phyloP scores from a whole-genome alignment of 805 yeast genomes.

The Wickerhamomyces queroliae region DNA sequence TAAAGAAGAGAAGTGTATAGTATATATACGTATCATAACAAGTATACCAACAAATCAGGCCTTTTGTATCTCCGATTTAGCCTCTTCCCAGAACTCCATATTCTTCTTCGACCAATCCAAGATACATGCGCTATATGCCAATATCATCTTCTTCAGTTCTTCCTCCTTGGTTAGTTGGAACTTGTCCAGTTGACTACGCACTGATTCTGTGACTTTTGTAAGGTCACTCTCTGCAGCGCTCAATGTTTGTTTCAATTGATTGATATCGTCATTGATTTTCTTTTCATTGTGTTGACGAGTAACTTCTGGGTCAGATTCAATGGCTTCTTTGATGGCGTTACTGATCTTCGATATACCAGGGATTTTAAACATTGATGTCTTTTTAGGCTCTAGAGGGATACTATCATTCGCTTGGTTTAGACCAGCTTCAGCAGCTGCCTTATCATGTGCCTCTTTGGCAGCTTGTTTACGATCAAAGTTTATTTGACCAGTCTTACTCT shows the following conservation, averaged over 20 bases:
- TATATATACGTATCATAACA: not conserved
- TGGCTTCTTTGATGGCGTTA: constrained; percentile 49
- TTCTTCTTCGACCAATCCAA: constrained; percentile 65
- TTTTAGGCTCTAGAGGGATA: constrained; percentile 20
- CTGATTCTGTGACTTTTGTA: constrained; percentile 39
- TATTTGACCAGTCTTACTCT: constrained; percentile 22
- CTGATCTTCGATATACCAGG: constrained; percentile 50
- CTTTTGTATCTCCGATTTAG: constrained; percentile 24
- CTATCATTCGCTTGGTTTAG: constrained; percentile 1
- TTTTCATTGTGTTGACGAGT: constrained; percentile 46
- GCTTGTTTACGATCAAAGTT: constrained; percentile 21
- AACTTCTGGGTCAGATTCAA: constrained; percentile 64
- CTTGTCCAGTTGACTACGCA: constrained; percentile 31
- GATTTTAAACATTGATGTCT: constrained; percentile 37
- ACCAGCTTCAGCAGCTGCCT: not conserved
- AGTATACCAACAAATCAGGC: not conserved
- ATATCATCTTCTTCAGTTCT: constrained; percentile 44
- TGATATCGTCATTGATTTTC: constrained; percentile 38
- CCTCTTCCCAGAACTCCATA: constrained; percentile 62
- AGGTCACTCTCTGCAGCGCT: constrained; percentile 47
- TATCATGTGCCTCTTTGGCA: constrained; percentile 11
- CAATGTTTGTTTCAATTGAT: constrained; percentile 44
- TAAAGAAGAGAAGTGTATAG: not conserved
- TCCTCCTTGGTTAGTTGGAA: constrained; percentile 46
- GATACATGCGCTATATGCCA: constrained; percentile 49